Conservation (phyloP, 208 protist species). For the Phytomonas sp. region DNA sequence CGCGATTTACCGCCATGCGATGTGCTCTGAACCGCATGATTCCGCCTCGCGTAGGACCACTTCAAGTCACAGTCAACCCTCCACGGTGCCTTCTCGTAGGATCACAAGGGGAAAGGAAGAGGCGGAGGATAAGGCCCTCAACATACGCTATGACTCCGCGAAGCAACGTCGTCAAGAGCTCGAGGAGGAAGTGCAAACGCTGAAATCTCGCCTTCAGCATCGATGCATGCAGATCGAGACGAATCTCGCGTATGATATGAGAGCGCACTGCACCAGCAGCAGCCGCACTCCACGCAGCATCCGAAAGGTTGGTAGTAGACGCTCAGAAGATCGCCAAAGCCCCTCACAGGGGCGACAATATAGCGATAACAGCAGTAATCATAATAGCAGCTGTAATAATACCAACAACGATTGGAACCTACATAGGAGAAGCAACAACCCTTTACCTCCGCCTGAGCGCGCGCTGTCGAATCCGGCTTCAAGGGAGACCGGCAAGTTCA, state of each 20-base stretch:
- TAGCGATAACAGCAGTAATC: constrained; percentile 13
- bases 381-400: constrained; percentile 9
- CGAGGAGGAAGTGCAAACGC: constrained; percentile 13
- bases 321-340: not conserved
- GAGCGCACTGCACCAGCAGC: not conserved
- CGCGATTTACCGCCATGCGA: constrained; percentile 35
- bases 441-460: not conserved
- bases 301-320: not conserved
- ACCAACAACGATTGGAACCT: constrained; percentile 1
- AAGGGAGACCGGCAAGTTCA: no score
- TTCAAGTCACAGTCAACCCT: not conserved
- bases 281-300: not conserved
- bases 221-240: constrained; percentile 18
- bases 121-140: constrained; percentile 1
- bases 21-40: constrained; percentile 4
- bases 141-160: constrained; percentile 10
- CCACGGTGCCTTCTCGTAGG: not conserved
- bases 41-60: not conserved
- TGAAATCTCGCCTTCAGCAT: constrained; percentile 14
- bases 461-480: not conserved
- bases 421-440: not conserved
- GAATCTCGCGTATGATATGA: constrained; percentile 3
- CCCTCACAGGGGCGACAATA: not conserved
- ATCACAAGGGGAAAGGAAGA: not conserved
- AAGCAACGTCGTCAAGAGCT: constrained; percentile 18